Evolutionary conservation across 345 rosid species (phyloP), one percentile per base, ranked within the genome.

Genomic region (Aurinia saxatilis): DNA sequence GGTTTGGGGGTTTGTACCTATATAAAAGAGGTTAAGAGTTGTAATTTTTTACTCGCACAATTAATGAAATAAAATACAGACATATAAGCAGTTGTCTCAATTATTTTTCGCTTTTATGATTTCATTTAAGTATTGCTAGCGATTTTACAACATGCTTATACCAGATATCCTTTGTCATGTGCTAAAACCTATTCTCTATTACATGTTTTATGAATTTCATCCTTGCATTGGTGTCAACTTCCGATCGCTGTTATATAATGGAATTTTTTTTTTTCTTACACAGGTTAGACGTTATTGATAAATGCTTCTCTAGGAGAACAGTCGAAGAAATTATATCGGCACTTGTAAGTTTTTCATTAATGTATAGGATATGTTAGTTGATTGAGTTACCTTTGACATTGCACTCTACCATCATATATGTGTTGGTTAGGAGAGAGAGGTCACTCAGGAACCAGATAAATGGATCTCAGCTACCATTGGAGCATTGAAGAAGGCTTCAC

Each of bases 261-360:
- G 2, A 15, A 18, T 44, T 44, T 9, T 37, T 37, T 37, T 1
- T 11, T 11, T 37, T n/a, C 7, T 37, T 37, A 37, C 48, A 41
- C 79, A 87, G 95, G 75, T 75, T 80, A 72, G 84, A 77, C 74
- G 70, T 83, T 21, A 83, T 87, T 27, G 75, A 83, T 30, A 73
- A 74, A 57, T 84, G 95, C 76, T 87, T 84, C 75, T 81, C 82
- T 4, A 73, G 47, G 50, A 81, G 69, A 67, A 84, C 87, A 1
- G 77, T 80, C 63, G 85, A 87, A 60, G 85, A 78, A 7, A 87
- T 87, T 66, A 58, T 87, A 69, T 72, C 73, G 66, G 78, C 95
- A 42, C 85, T 82, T 60, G 91, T 85, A 77, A 79, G 91, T 42
- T 5, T 5, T 50, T 6, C 56, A 30, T 50, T 23, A 4, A 29